Percentiles rank a stretch among this genome's conserved stretches.
Conservation (phyloP, 768 basidiomycete species). For the Boletus pseudo-olivaceus region DNA sequence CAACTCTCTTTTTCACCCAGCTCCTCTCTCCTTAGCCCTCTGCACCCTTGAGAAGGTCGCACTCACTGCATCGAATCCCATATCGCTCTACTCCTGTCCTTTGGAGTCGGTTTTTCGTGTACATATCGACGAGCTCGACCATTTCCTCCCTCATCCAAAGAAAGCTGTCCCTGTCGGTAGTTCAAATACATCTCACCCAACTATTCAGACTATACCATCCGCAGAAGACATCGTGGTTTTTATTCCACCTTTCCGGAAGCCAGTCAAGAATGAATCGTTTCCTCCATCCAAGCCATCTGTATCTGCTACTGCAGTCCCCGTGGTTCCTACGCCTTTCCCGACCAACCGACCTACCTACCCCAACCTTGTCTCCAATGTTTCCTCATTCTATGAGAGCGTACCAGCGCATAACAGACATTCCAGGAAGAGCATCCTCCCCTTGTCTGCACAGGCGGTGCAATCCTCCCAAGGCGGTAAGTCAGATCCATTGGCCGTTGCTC, state of each 20-base stretch:
- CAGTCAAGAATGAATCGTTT: not conserved
- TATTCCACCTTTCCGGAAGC: slow-evolving; percentile 17
- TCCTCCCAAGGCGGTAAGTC: slow-evolving; percentile 7
- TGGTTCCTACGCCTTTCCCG: not conserved
- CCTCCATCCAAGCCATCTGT: not conserved
- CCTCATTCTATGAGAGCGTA: slow-evolving; percentile 19
- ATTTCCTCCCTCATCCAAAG: not conserved
- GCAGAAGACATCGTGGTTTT: slow-evolving; percentile 14
- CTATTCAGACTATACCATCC: slow-evolving; percentile 5
- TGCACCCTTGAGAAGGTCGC: slow-evolving; percentile 25
- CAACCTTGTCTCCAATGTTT: slow-evolving; percentile 2
- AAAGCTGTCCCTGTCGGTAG: not conserved
- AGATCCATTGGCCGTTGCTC: slow-evolving; percentile 27
- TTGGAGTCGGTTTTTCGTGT: slow-evolving; percentile 26
- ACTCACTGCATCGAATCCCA: slow-evolving; percentile 5
- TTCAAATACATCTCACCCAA: not conserved
- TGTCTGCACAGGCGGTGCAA: slow-evolving; percentile 18
- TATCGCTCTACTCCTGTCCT: slow-evolving; percentile 28
- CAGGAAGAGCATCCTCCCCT: slow-evolving; percentile 11
- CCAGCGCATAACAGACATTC: not conserved
- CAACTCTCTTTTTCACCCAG: slow-evolving; percentile 41
- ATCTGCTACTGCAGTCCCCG: not conserved
- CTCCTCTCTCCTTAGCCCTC: slow-evolving; percentile 37
- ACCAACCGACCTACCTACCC: not conserved
- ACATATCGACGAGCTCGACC: slow-evolving; percentile 19